Base-by-base conservation (phyloP, 306 rosid genomes). In the Inga leiocalycina region DNA sequence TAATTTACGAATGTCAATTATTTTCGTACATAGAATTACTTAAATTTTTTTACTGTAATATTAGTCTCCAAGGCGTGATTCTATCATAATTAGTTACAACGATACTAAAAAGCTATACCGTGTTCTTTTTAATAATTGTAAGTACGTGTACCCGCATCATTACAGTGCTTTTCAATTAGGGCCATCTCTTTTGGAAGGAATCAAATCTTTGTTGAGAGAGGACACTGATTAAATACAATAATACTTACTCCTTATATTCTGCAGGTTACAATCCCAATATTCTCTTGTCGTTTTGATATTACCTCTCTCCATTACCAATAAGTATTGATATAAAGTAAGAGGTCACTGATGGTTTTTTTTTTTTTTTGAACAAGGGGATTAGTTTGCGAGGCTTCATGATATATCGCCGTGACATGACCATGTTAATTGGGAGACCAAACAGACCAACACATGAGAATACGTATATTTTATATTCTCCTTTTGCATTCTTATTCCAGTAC, bases 401-500 rank as follows among this genome's bases (percentile, higher is more conserved):
- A 48, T 84, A 52, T 6, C n/a, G 52, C 0, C n/a, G 17, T 13
- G 52, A 19, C 54, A 85, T 85, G 89, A 79, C 56, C 85, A 85
- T 80, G 79, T 85, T 77, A 82, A 75, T 85, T 81, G 86, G 87
- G 92, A 89, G 91, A 89, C 92, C 92, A 83, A 91, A 85, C 86
- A 85, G 62, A 67, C 75, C 86, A 80, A 79, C 89, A 83, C 84
- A 75, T 84, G 82, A 84, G 82, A 85, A 86, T 85, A 75, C 87
- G 90, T 85, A 24, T 44, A 44, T 46, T 32, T 72, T 52, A 71
- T 69, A 83, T 84, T 82, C 79, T 64, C n/a, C 81, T 76, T 88
- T 81, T 87, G 92, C 87, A 89, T 87, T 86, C 92, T 84, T 84
- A 92, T 92, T 88, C 88, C 91, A 82, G 77, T 87, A 91, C 90